Conservation (phyloP, 202 grass and related monocot species). For the Tripidium arundinaceum region DNA sequence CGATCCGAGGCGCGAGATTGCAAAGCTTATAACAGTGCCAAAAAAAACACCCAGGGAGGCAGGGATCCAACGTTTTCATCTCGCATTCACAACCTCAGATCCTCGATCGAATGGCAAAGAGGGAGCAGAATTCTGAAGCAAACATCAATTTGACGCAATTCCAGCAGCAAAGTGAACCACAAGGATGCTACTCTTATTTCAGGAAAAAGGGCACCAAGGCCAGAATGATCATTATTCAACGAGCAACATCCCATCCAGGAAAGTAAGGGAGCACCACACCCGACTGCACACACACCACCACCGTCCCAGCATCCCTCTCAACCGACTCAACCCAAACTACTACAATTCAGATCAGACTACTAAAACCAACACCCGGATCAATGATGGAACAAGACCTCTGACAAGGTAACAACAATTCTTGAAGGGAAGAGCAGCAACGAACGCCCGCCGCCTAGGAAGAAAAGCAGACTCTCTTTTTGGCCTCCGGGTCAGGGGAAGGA, state of each 20-base stretch:
- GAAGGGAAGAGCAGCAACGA: background rate
- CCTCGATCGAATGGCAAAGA: background rate
- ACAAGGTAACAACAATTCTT: background rate
- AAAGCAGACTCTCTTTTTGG: constrained; percentile 26
- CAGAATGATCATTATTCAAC: background rate
- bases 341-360: constrained; percentile 20
- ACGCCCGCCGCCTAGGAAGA: constrained; percentile 20
- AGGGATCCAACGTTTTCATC: background rate
- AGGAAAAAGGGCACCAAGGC: background rate
- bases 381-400: background rate
- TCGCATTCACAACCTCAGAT: background rate
- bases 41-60: too few species aligned
- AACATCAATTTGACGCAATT: too few species aligned
- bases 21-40: too few species aligned
- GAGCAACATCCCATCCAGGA: constrained; percentile 16
- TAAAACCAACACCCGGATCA: constrained; percentile 10
- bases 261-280: constrained; percentile 27
- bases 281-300: constrained; percentile 28
- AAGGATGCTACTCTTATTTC: background rate
- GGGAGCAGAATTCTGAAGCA: background rate
- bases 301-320: background rate
- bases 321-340: constrained; percentile 7
- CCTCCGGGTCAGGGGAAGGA: background rate
- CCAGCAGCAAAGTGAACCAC: background rate
- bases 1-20: too few species aligned